phyloP scores from a whole-genome alignment of 768 basidiomycete genomes.

The Sistotremastrum niveocremeum region DNA sequence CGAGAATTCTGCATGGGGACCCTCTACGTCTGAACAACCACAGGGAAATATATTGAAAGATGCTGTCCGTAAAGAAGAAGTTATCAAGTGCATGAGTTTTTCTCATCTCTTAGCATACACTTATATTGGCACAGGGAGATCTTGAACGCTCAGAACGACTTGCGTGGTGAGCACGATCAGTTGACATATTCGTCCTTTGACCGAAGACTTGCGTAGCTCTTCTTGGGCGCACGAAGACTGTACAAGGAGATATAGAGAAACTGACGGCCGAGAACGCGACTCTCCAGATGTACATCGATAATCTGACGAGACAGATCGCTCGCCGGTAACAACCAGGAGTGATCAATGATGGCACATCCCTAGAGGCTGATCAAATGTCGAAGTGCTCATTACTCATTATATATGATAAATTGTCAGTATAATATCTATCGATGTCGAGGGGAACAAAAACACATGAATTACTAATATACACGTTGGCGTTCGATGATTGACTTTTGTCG shows the following conservation, averaged over 20 bases:
- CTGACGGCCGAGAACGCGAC: conserved; percentile 67
- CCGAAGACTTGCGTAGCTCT: conserved; percentile 33
- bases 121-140: conserved; percentile 43
- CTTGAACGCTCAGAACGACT: conserved; percentile 57
- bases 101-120: not conserved
- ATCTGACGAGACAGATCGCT: conserved; percentile 77
- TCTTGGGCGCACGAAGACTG: conserved; percentile 47
- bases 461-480: conserved; percentile 21
- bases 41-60: conserved; percentile 58
- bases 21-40: conserved; percentile 20
- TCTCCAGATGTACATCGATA: conserved; percentile 82
- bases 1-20: conserved; percentile 37
- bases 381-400: not conserved
- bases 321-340: no score
- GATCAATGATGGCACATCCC: no score
- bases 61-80: conserved; percentile 61
- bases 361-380: not conserved
- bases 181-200: not conserved
- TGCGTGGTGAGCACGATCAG: conserved; percentile 40
- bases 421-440: not conserved
- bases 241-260: conserved; percentile 73
- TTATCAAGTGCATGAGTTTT: conserved; percentile 50
- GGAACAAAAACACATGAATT: not conserved
- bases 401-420: no score
- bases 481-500: conserved; percentile 72